Conservation (phyloP, 2,329 filamentous ascomycete genomes). For the Fusarium sp. region DNA sequence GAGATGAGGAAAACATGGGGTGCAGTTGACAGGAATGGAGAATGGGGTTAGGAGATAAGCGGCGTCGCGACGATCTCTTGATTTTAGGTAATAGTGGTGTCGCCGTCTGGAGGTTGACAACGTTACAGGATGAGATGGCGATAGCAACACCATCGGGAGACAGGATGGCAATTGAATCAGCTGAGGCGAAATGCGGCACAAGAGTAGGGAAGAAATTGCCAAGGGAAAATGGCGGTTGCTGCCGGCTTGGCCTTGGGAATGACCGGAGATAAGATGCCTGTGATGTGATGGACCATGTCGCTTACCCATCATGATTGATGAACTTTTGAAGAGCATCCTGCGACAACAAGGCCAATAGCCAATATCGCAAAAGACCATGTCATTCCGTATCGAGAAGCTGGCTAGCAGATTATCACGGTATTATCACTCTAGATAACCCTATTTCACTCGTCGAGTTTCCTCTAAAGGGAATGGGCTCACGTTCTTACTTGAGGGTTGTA, state of each 20-base stretch:
- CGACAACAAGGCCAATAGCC: not conserved
- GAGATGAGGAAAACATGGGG: constrained; percentile 5
- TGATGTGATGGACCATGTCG: not conserved
- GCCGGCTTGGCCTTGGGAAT: constrained; percentile 26
- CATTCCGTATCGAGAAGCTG: constrained; percentile 21
- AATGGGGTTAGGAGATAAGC: constrained; percentile 7
- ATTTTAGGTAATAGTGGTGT: not conserved
- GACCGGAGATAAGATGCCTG: constrained; percentile 16
- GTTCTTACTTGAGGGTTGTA: constrained; percentile 1
- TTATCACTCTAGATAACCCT: constrained; percentile 4
- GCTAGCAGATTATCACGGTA: constrained; percentile 4
- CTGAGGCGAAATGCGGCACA: not conserved
- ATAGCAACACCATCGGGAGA: not conserved
- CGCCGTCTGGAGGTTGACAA: not conserved
- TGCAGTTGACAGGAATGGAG: constrained; percentile 12
- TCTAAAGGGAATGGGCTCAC: not conserved
- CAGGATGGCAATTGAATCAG: not conserved
- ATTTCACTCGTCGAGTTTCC: not conserved
- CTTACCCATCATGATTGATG: not conserved
- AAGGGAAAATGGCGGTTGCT: constrained; percentile 10
- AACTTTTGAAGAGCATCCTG: constrained; percentile 10
- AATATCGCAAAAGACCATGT: not conserved
- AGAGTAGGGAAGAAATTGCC: not conserved
- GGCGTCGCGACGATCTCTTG: not conserved
- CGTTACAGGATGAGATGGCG: not conserved